Percentiles rank a stretch among this genome's conserved stretches.
These are phyloP conservation scores for Colletotrichum noveboracense DNA, from an alignment of 2,329 filamentous ascomycete genomes.

Conservation along the genomic window DNA sequence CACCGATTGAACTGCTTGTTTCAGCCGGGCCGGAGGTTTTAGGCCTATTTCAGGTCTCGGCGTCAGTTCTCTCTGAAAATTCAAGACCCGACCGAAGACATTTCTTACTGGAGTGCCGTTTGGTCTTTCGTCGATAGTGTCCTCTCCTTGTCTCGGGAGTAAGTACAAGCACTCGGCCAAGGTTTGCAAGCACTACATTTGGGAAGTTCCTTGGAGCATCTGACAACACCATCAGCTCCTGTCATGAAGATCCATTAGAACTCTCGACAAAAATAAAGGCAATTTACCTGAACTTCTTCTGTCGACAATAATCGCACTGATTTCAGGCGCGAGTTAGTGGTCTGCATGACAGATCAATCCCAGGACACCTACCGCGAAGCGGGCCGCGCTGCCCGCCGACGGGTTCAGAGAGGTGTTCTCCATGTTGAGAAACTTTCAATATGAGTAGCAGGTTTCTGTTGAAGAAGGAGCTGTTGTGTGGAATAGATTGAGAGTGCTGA, in stretches of 20 bases:
- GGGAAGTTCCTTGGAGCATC: slow-evolving; percentile 5
- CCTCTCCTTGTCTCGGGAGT: background rate
- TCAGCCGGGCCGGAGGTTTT: background rate
- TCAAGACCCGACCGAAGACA: background rate
- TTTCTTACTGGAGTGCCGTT: background rate
- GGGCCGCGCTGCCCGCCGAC: background rate
- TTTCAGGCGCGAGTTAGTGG: background rate
- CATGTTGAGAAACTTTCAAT: background rate
- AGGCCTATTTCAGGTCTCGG: background rate
- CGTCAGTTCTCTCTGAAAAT: background rate
- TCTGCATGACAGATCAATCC: background rate
- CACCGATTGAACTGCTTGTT: background rate
- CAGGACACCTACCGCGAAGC: background rate
- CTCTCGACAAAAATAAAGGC: background rate
- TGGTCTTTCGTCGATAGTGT: background rate
- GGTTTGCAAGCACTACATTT: slow-evolving; percentile 5
- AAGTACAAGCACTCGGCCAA: background rate
- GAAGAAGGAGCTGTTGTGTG: background rate
- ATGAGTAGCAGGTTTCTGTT: background rate
- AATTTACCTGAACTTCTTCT: background rate
- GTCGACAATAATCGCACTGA: slow-evolving; percentile 4
- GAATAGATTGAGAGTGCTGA: background rate
- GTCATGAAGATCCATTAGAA: background rate
- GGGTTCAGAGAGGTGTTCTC: background rate
- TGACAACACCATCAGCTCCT: background rate